Evolutionary conservation across 345 rosid species (phyloP).

Genomic region (Eucalyptus paniculata): DNA sequence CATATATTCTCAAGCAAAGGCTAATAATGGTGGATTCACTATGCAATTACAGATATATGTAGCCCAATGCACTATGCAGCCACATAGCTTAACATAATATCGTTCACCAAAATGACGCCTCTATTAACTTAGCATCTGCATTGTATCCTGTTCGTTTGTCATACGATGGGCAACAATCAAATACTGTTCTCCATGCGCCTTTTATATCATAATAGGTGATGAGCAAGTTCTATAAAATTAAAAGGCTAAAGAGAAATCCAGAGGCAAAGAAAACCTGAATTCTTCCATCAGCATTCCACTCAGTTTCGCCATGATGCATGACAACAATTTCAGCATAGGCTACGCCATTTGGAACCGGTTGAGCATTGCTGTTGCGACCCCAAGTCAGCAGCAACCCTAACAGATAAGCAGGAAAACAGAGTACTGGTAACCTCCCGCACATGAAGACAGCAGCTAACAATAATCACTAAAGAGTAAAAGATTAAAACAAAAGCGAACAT

Average conservation of each 20-base stretch:
- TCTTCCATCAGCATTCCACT: constrained; percentile 67
- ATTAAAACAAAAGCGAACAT: background rate
- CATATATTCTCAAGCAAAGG: background rate
- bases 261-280: constrained; percentile 33
- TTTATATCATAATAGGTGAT: background rate
- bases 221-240: background rate
- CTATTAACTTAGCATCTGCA: background rate
- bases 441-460: background rate
- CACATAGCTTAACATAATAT: background rate
- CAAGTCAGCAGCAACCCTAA: background rate
- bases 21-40: background rate
- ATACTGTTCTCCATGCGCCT: background rate
- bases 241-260: background rate
- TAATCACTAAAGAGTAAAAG: background rate
- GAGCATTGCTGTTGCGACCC: background rate
- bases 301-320: constrained; percentile 72
- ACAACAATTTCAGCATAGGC: constrained; percentile 52
- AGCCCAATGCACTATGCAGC: background rate
- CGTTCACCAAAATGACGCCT: background rate
- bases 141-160: background rate
- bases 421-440: background rate
- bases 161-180: background rate
- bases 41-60: background rate
- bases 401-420: background rate
- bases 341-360: constrained; percentile 9